Base-by-base conservation (phyloP, 2,329 filamentous ascomycete genomes). In the Fusarium nygamai region DNA sequence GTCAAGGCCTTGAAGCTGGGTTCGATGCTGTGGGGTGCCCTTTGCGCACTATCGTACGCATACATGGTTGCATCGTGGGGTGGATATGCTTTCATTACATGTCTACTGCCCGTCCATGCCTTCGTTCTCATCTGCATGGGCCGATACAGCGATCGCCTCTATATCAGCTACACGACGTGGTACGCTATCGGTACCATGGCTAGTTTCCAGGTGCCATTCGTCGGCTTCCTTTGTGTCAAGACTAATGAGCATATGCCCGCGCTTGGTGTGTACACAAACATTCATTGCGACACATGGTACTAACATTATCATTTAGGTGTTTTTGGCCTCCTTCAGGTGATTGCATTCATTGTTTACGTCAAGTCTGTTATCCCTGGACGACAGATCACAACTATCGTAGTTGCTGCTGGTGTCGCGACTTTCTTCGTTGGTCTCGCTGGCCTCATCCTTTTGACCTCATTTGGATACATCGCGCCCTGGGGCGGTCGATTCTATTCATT, bases 11-110 rank as follows among this genome's bases (percentile, higher is more conserved):
- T 99, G 77, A 99, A 99, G 88, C 90, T 95, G 67, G 96, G 96
- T 33, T 98, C 96, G 58, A 95, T 97, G 83, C 93, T 98, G 84
- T 99, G 96, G 96, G 96, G 95, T 78, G 95, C 94, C 43, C 88
- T 98, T 72, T 96, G 95, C 78, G 96, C 96, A 48, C 88, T 99
- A 63, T 98, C 97, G 86, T 99, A 99, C 85, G 96, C 96, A 81
- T 99, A 99, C 91, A 99, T 99, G 96, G 96, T 99, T 74, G 96
- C 96, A 56, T 97, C 97, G 24, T 99, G 96, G 96, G 96, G 96
- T 88, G 96, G 96, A 81, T 99, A 99, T 84, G 96, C 98, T 80
- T 99, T 99, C 90, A 99, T 99, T 81, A 99, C 97, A 71, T 98
- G 97, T 83, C 86, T 99, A 84, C 91, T 99, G 68, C 96, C 96